Evolutionary conservation across 495 filamentous ascomycete genomes (phyloP), one percentile per base, ranked within the genome.

Genomic region (Umbilicaria muhlenbergii): DNA sequence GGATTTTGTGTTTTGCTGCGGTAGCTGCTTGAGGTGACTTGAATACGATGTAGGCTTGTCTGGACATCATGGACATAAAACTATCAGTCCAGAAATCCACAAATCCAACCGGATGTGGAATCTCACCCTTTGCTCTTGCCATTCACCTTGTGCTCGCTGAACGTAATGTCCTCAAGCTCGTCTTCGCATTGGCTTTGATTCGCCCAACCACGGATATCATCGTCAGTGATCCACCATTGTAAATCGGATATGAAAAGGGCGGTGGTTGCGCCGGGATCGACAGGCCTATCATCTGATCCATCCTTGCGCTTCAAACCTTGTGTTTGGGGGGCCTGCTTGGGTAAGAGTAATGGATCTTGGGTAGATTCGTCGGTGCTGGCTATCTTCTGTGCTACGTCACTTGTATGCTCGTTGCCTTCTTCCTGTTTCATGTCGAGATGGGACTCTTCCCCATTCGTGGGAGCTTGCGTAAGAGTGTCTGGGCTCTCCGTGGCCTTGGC

Each of bases 101-200:
- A 46, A 12, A n/a, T 32, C 36, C 32, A 11, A 43, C 15, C 28
- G 34, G 16, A 11, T 16, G 11, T 38, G 41, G 17, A 21, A 36
- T 61, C 80, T 51, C 69, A 94, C 89, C 89, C 87, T 65, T 95
- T 95, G 59, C 84, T 91, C 61, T 98, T 98, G 43, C 91, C 91
- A 53, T 98, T 98, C 12, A 96, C 86, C 61, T 98, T 98, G 61
- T 96, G 91, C 57, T 98, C 91, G 48, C 81, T 93, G 53, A 95
- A 96, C 1, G 88, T 93, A 36, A 96, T 78, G 44, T 94, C 89
- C 54, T 86, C 86, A 16, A 98, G 68, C 53, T 93, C 85, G 37
- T 77, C 71, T 56, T 96, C 91, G 49, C 74, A 81, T 8, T 68
- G 70, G 24, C 79, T 81, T 46, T 83, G 68, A 49, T 77, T 75